These are phyloP conservation scores for Harrya chromipes DNA, from an alignment of 768 basidiomycete genomes.

Conservation along the genomic window DNA sequence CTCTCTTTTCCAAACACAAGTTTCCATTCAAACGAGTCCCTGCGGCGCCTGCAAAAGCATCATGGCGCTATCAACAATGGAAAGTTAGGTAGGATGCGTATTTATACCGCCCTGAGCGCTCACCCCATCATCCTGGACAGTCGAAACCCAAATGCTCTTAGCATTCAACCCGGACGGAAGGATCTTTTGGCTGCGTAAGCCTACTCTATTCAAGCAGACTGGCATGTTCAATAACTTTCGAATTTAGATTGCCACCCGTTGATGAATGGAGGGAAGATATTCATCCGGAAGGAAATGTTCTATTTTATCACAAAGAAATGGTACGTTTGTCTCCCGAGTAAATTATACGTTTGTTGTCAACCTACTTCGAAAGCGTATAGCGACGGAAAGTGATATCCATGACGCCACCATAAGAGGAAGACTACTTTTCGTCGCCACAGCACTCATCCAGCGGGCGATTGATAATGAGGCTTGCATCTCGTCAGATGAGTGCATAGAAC, in stretches of 20 bases:
- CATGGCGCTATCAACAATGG: slow-evolving; percentile 9
- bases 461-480: background rate
- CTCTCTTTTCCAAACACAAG: background rate
- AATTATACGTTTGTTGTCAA: too few species aligned
- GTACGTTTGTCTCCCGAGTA: too few species aligned
- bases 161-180: slow-evolving; percentile 9
- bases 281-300: background rate
- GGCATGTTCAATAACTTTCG: background rate
- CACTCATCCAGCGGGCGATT: slow-evolving; percentile 7
- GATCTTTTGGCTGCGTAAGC: slow-evolving; percentile 9
- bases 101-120: too few species aligned
- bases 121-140: background rate
- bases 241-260: background rate
- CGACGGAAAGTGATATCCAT: slow-evolving; percentile 11
- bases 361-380: slow-evolving; percentile 7
- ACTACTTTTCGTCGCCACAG: slow-evolving; percentile 1
- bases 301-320: background rate
- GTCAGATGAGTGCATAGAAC: slow-evolving; percentile 8
- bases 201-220: background rate
- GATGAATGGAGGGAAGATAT: slow-evolving; percentile 3
- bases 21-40: background rate
- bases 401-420: background rate
- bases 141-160: background rate
- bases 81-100: background rate
- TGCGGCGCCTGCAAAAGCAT: slow-evolving; percentile 9